Base-by-base conservation (phyloP, 148 eudicot species). In the Nepenthes gracilis region DNA sequence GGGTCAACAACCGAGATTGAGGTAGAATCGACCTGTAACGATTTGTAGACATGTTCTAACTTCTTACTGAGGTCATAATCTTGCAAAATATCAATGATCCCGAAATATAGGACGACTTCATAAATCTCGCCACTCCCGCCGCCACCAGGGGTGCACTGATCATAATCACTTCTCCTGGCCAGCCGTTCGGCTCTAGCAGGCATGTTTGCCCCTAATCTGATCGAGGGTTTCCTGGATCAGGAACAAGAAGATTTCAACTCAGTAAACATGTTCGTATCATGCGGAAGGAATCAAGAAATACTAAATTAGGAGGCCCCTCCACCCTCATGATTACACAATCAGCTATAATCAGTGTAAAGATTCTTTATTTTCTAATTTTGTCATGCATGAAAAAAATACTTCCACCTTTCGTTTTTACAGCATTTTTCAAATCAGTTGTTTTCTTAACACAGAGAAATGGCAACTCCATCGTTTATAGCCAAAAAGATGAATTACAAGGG, bases 1-100 rank as follows among this genome's bases (percentile, higher is more conserved):
- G 99, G 99, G 67, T 88, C 96, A 33, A 93, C 99, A 1, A 95
- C 96, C 32, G 95, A 88, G 62, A 93, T 93, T 8, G 94, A 93
- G 47, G 87, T 73, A 0, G 99, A 87, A 70, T 93, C 99, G 1
- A 72, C 95, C 67, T 93, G 99, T 8, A 93, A 71, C n/a, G 99
- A 93, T 66, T 93, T 93, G 81, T 93, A 93, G 6, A 92, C 92
- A 49, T 86, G 96, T 62, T 93, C 99, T 23, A 93, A 66, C 76
- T 81, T 84, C 85, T 93, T 93, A 80, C 75, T 88, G 48, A 93
- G 85, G 48, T 87, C 93, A 10, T 91, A 91, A 61, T 91, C 97
- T 75, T 91, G 97, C 49, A 91, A 68, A 56, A 91, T 91, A 69
- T 91, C 97, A 15, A 91, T 91, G 64, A 91, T 73, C 45, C 97